phyloP scores from a whole-genome alignment of 2,329 filamentous ascomycete genomes.

The Pestalotiopsis sp. region DNA sequence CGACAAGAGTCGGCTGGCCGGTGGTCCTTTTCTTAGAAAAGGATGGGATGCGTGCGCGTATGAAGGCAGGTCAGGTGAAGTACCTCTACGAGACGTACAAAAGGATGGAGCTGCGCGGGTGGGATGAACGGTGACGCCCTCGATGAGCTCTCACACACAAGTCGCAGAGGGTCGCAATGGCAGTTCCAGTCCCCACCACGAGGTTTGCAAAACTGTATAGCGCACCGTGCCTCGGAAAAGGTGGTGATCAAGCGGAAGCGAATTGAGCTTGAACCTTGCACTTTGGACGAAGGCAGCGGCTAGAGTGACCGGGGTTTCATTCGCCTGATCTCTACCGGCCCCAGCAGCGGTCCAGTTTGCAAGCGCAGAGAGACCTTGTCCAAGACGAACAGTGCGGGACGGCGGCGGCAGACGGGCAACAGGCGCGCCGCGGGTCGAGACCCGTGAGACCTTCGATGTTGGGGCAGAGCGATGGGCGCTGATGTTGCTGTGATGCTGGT shows the following conservation, averaged over 20 bases:
- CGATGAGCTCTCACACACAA: conserved; percentile 18
- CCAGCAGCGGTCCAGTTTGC: conserved; percentile 23
- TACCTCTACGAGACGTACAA: conserved; percentile 22
- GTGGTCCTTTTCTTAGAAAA: background rate
- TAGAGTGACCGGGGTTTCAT: conserved; percentile 43
- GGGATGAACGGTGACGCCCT: conserved; percentile 35
- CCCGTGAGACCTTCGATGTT: conserved; percentile 5
- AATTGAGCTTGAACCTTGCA: conserved; percentile 40
- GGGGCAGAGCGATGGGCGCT: background rate
- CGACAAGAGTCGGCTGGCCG: conserved; percentile 21
- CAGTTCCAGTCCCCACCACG: conserved; percentile 34
- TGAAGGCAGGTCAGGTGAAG: background rate
- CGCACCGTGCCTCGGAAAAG: conserved; percentile 38
- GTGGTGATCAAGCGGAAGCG: conserved; percentile 35
- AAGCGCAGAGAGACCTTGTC: conserved; percentile 24
- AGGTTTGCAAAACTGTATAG: conserved; percentile 40
- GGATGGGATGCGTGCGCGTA: background rate
- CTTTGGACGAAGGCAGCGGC: conserved; percentile 38
- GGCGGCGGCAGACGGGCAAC: conserved; percentile 8
- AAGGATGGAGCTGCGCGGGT: conserved; percentile 22
- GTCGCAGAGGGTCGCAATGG: conserved; percentile 35
- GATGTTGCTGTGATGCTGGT: background rate
- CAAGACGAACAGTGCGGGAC: conserved; percentile 9
- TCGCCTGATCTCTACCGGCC: conserved; percentile 29
- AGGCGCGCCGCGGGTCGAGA: conserved; percentile 10